phyloP scores from a whole-genome alignment of 2,329 filamentous ascomycete genomes.

The Gaeumannomyces tritici region DNA sequence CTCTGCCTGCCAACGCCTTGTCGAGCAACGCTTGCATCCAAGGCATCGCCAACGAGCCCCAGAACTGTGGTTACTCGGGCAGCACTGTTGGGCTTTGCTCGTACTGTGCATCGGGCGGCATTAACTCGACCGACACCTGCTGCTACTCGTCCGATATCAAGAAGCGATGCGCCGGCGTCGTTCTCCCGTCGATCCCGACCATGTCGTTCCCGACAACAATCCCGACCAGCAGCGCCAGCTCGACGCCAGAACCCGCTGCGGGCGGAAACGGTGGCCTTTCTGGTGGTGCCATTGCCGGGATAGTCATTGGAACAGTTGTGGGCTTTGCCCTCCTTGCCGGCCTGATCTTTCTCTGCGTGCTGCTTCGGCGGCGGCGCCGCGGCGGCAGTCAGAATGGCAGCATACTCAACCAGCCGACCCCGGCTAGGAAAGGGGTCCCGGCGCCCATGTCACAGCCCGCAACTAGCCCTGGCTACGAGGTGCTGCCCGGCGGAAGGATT shows the following conservation, averaged over 20 bases:
- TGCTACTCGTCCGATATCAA: conserved; percentile 77
- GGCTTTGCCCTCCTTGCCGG: conserved; percentile 61
- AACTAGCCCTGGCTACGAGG: conserved; percentile 40
- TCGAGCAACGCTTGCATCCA: conserved; percentile 63
- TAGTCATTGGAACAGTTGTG: conserved; percentile 71
- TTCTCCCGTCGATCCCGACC: conserved; percentile 63
- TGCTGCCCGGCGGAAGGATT: conserved; percentile 79
- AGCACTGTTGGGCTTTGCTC: conserved; percentile 70
- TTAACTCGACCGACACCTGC: conserved; percentile 91
- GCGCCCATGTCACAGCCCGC: conserved; percentile 37
- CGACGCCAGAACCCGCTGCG: conserved; percentile 14
- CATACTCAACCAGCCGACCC: conserved; percentile 85
- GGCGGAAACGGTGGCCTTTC: conserved; percentile 41
- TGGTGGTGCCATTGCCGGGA: conserved; percentile 83
- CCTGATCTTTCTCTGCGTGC: conserved; percentile 60
- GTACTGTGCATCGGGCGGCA: conserved; percentile 74
- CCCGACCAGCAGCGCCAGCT: conserved; percentile 22
- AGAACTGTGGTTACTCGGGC: conserved; percentile 76
- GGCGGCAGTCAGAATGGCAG: conserved; percentile 55
- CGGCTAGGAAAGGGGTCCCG: conserved; percentile 40
- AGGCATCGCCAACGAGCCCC: conserved; percentile 69
- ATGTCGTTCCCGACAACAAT: conserved; percentile 47
- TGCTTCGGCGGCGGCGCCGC: conserved; percentile 38
- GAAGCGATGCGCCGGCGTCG: conserved; percentile 63
- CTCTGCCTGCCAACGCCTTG: conserved; percentile 71